phyloP scores from a whole-genome alignment of 2,329 filamentous ascomycete species.

The Colletotrichum filicis region DNA sequence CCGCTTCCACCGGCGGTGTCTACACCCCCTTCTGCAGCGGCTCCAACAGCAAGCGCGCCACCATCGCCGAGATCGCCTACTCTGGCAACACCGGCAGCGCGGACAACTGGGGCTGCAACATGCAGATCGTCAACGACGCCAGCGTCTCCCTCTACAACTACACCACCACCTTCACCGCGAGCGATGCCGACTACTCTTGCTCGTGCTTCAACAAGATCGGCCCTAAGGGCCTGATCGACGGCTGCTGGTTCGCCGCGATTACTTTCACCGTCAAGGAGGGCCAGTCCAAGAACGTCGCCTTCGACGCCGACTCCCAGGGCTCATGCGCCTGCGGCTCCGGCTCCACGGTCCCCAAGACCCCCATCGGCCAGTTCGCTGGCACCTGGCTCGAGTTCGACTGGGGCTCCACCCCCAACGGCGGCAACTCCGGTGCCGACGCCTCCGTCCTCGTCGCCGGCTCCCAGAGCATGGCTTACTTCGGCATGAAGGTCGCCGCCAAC shows the following conservation, averaged over 20 bases:
- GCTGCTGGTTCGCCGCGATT: constrained; percentile 58
- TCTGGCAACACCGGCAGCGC: constrained; percentile 57
- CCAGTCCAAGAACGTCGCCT: constrained; percentile 53
- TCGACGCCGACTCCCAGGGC: constrained; percentile 60
- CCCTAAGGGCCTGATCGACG: constrained; percentile 53
- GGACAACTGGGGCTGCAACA: constrained; percentile 62
- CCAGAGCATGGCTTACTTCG: constrained; percentile 43
- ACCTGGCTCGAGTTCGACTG: constrained; percentile 65
- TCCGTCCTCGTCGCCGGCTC: constrained; percentile 58
- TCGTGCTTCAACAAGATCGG: constrained; percentile 66
- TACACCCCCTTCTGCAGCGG: constrained; percentile 47
- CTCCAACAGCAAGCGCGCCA: constrained; percentile 56
- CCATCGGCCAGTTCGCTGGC: constrained; percentile 52
- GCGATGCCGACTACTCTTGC: constrained; percentile 49
- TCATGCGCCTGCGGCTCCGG: constrained; percentile 55
- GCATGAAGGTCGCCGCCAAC: constrained; percentile 51
- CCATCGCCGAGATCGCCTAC: constrained; percentile 56
- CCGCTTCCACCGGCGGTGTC: constrained; percentile 42
- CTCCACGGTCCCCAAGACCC: constrained; percentile 46
- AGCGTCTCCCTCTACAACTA: constrained; percentile 56
- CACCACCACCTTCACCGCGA: constrained; percentile 53
- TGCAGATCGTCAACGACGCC: constrained; percentile 53
- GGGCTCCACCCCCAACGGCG: constrained; percentile 55
- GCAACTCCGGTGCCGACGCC: constrained; percentile 62
- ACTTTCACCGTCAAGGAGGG: constrained; percentile 52